Evolutionary conservation across 2,329 filamentous ascomycete species (phyloP).

Genomic region (Hypoxylon sp.): DNA sequence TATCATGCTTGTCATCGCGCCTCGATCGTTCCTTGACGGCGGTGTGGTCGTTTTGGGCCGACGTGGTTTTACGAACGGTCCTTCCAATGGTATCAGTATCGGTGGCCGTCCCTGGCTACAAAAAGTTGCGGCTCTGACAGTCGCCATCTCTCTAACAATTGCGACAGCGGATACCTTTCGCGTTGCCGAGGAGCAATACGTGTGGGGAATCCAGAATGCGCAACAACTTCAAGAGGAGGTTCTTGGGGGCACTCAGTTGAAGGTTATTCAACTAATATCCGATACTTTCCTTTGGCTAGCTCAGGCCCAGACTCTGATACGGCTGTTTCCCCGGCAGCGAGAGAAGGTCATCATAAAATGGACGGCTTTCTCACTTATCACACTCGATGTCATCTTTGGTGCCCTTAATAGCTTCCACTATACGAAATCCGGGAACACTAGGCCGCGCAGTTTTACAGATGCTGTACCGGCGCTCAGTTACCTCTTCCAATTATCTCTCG

Average conservation of each 20-base stretch:
- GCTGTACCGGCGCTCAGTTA: conserved; percentile 93
- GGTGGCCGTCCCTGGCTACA: conserved; percentile 95
- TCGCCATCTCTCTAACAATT: conserved; percentile 89
- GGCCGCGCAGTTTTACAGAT: conserved; percentile 84
- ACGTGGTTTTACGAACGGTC: conserved; percentile 87
- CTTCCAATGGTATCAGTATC: conserved; percentile 83
- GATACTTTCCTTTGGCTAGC: conserved; percentile 98
- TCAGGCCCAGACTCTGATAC: conserved; percentile 95
- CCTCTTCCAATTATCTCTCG: conserved; percentile 88
- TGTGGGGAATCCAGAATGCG: conserved; percentile 84
- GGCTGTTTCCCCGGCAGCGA: conserved; percentile 94
- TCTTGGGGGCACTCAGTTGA: conserved; percentile 86
- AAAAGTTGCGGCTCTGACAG: conserved; percentile 81
- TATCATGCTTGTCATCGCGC: conserved; percentile 93
- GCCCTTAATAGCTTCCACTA: conserved; percentile 88
- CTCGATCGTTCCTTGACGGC: conserved; percentile 92
- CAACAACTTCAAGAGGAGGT: conserved; percentile 82
- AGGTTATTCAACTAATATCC: conserved; percentile 91
- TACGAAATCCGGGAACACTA: conserved; percentile 65
- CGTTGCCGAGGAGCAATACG: conserved; percentile 86
- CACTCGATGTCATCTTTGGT: conserved; percentile 90
- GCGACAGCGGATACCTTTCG: conserved; percentile 92
- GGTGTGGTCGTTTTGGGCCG: conserved; percentile 85
- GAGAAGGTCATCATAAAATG: conserved; percentile 99
- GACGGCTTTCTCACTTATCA: conserved; percentile 94